Percentiles rank a stretch among this genome's conserved stretches.
Evolutionary conservation across 192 early-diverging fungal species (phyloP).

Genomic region (Lobosporangium transversale): DNA sequence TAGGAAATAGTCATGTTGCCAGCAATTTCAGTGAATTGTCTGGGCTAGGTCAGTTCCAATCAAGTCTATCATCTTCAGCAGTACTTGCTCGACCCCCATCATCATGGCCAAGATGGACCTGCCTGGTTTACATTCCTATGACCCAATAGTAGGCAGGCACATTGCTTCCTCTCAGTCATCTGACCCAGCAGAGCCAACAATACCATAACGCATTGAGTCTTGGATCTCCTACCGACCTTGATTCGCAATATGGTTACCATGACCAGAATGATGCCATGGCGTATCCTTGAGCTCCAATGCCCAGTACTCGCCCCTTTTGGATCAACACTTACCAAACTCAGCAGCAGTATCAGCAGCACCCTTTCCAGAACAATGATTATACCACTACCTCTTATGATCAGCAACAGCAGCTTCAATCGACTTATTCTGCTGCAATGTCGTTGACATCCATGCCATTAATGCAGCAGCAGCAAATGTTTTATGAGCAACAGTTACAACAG

Average conservation of each 20-base stretch:
- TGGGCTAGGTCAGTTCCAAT: too few species aligned
- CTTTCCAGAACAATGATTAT: slow-evolving; percentile 22
- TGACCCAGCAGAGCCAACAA: slow-evolving; percentile 6
- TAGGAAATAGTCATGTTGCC: slow-evolving; percentile 19
- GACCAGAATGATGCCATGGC: slow-evolving; percentile 14
- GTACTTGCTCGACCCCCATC: slow-evolving; percentile 32
- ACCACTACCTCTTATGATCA: slow-evolving; percentile 8
- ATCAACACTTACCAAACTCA: slow-evolving; percentile 23
- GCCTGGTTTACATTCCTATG: slow-evolving; percentile 16
- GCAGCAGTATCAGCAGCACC: slow-evolving; percentile 12
- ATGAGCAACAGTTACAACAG: slow-evolving; percentile 21
- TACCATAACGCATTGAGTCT: neutral
- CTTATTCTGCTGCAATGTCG: slow-evolving; percentile 27
- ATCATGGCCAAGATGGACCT: slow-evolving; percentile 38
- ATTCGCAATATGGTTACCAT: slow-evolving; percentile 2
- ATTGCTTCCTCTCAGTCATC: too few species aligned
- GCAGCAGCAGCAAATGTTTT: slow-evolving; percentile 15
- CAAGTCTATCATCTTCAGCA: slow-evolving; percentile 3
- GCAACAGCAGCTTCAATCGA: too few species aligned
- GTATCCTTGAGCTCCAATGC: neutral
- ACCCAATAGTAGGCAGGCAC: too few species aligned
- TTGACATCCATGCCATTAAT: slow-evolving; percentile 16
- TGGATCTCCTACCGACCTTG: neutral
- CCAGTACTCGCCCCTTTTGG: slow-evolving; percentile 28
- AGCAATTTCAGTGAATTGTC: neutral